A percentile compares a stretch with the other conserved stretches of the same genome.
Conservation (phyloP, 305 asterid species). For the Stenogyne calaminthoides region DNA sequence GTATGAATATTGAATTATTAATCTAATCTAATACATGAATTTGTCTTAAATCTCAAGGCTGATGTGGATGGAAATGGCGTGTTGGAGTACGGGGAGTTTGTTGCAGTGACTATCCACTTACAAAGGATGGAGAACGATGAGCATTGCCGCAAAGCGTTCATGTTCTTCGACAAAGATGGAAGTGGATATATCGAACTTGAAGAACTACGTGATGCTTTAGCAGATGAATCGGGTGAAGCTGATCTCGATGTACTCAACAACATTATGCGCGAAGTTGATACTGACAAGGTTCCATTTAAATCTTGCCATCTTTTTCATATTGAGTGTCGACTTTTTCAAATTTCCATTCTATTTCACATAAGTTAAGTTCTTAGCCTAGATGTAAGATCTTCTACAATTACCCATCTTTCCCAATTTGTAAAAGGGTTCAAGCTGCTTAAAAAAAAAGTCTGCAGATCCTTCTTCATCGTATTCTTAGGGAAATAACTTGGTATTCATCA, state of each 20-base stretch:
- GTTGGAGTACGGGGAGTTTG: conserved; percentile 93
- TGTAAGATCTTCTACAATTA: background rate
- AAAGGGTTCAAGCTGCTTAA: background rate
- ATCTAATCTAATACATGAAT: conserved; percentile 26
- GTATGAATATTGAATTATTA: background rate
- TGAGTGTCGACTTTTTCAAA: background rate
- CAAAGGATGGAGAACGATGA: conserved; percentile 90
- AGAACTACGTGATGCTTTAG: conserved; percentile 76
- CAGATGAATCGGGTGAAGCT: conserved; percentile 73
- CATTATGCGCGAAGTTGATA: conserved; percentile 86
- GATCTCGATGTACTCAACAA: conserved; percentile 60
- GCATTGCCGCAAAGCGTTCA: conserved; percentile 79
- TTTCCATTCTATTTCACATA: background rate
- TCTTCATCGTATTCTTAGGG: background rate
- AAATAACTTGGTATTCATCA: background rate
- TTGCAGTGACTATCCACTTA: conserved; percentile 91
- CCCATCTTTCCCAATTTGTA: background rate
- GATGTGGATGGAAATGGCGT: conserved; percentile 92
- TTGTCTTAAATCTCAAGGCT: conserved; percentile 46
- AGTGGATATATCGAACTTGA: conserved; percentile 81
- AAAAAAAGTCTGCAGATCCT: background rate
- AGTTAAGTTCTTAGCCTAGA: background rate
- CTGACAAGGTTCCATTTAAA: conserved; percentile 67
- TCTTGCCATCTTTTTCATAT: background rate
- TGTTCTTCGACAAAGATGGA: conserved; percentile 83